phyloP scores from a whole-genome alignment of 78 protist species.

The Mastigamoeba balamuthi region DNA sequence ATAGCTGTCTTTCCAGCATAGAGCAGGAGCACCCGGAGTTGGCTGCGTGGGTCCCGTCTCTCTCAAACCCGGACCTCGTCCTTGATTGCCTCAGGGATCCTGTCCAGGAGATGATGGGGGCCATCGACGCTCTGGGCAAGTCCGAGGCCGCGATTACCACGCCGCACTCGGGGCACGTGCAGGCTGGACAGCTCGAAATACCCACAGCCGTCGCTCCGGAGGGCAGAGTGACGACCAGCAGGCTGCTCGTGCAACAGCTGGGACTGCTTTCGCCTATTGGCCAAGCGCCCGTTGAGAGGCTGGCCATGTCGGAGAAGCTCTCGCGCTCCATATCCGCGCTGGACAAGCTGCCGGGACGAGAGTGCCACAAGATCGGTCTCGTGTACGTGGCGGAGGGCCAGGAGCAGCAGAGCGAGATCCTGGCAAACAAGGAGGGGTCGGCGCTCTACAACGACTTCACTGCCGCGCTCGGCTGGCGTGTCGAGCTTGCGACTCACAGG shows the following conservation, averaged over 20 bases:
- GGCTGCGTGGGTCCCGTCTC: background rate
- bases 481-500: slow-evolving; percentile 19
- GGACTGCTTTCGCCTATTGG: background rate
- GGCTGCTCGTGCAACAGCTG: background rate
- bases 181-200: too few relatives aligned
- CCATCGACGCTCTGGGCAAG: too few relatives aligned
- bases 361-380: slow-evolving; percentile 74
- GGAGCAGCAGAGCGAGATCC: slow-evolving; percentile 62
- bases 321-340: background rate
- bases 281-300: background rate
- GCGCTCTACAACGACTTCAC: slow-evolving; percentile 59
- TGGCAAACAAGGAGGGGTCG: slow-evolving; percentile 38
- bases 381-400: slow-evolving; percentile 83
- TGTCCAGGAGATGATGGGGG: too few relatives aligned
- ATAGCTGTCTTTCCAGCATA: background rate
- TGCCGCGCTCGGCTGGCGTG: slow-evolving; percentile 73
- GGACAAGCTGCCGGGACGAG: slow-evolving; percentile 55
- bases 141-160: too few relatives aligned
- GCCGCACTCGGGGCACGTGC: too few relatives aligned
- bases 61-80: background rate
- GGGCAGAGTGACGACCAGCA: too few relatives aligned
- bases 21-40: background rate
- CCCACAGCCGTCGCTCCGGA: too few relatives aligned
- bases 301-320: background rate
- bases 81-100: too few relatives aligned